These are phyloP conservation scores for Lobosporangium transversale DNA, from an alignment of 192 early-diverging fungal genomes.

Conservation along the genomic window DNA sequence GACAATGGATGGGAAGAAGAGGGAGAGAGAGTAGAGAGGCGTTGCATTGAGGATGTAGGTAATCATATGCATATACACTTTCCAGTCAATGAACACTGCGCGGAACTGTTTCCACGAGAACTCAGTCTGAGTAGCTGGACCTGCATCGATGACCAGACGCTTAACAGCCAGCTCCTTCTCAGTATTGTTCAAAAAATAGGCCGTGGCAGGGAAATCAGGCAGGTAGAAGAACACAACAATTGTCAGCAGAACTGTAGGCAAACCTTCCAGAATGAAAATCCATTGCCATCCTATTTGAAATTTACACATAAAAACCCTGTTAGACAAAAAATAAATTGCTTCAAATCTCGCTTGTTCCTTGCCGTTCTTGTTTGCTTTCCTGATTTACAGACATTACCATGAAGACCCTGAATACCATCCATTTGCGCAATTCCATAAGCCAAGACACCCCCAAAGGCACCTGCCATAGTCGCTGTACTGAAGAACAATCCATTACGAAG, in stretches of 20 bases:
- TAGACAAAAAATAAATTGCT: too few relatives aligned
- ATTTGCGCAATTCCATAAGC: slow-evolving; percentile 72
- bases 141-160: slow-evolving; percentile 60
- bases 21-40: slow-evolving; percentile 70
- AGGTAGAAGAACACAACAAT: slow-evolving; percentile 56
- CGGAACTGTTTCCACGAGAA: slow-evolving; percentile 65
- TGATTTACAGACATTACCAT: too few relatives aligned
- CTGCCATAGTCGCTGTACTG: slow-evolving; percentile 61
- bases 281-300: slow-evolving; percentile 69
- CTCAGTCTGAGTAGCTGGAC: slow-evolving; percentile 54
- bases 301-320: too few relatives aligned
- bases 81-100: slow-evolving; percentile 61
- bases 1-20: slow-evolving; percentile 79
- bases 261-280: slow-evolving; percentile 75
- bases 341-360: too few relatives aligned
- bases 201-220: slow-evolving; percentile 61
- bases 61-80: slow-evolving; percentile 61
- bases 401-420: slow-evolving; percentile 60
- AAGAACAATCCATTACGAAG: slow-evolving; percentile 66
- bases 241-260: slow-evolving; percentile 56
- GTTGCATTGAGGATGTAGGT: slow-evolving; percentile 73
- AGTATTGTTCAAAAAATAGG: slow-evolving; percentile 53
- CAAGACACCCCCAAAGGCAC: slow-evolving; percentile 71
- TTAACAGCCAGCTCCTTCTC: slow-evolving; percentile 57
- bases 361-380: too few relatives aligned